Evolutionary conservation across 208 protist species (phyloP).

Genomic region (Novymonas esmeraldas): DNA sequence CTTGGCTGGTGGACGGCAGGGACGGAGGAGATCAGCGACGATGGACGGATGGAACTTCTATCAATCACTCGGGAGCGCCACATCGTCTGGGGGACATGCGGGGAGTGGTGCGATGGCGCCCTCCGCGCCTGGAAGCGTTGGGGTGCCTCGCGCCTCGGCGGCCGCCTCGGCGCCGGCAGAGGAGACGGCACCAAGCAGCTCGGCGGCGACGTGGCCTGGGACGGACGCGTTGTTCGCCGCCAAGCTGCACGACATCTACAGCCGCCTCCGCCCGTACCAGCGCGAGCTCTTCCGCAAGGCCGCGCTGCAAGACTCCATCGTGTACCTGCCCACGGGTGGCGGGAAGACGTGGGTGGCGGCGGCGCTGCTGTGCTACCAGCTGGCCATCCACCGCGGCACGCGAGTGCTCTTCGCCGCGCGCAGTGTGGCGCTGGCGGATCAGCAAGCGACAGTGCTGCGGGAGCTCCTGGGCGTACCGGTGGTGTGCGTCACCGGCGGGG

Average conservation of each 20-base stretch:
- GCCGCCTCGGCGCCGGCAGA: no score
- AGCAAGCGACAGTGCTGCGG: conserved; percentile 26
- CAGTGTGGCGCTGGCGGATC: conserved; percentile 42
- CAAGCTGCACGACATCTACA: conserved; percentile 6
- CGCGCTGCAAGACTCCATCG: conserved; percentile 38
- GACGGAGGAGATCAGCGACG: no score
- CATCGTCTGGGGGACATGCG: no score
- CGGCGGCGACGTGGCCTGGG: no score
- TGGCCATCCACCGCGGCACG: conserved; percentile 13
- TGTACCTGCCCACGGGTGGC: conserved; percentile 58
- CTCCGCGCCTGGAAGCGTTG: no score
- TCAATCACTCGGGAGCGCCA: no score
- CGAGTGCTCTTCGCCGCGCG: conserved; percentile 60
- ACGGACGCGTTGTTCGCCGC: background rate
- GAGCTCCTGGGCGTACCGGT: conserved; percentile 1
- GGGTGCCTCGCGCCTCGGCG: no score
- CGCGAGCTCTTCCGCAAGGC: conserved; percentile 47
- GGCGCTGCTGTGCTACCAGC: conserved; percentile 12
- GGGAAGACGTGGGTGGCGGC: conserved; percentile 75
- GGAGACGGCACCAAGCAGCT: no score
- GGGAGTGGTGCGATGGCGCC: no score
- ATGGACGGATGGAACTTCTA: no score
- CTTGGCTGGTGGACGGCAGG: no score
- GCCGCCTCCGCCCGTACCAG: conserved; percentile 43
- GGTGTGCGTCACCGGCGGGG: conserved; percentile 21